A percentile compares a stretch with the other conserved stretches of the same genome.
Conservation (phyloP, 768 basidiomycete species). For the Pisolithus albus region DNA sequence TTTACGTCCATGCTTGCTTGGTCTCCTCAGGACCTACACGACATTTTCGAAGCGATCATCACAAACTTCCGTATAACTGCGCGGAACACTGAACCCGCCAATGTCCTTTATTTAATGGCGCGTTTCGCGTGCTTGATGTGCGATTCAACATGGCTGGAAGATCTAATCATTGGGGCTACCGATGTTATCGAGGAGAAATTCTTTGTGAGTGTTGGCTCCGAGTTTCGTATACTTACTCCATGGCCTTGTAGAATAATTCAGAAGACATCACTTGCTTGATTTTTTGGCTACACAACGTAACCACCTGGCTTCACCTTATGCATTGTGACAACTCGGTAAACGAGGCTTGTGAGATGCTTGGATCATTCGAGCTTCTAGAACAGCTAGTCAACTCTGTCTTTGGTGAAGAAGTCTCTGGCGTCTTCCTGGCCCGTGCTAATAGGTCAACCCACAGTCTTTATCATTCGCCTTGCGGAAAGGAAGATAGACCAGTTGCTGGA, state of each 20-base stretch:
- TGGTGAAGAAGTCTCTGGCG: constrained; percentile 41
- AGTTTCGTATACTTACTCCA: constrained; percentile 6
- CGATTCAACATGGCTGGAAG: constrained; percentile 88
- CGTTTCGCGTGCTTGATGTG: constrained; percentile 91
- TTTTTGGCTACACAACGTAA: constrained; percentile 94
- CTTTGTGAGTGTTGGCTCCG: constrained; percentile 56
- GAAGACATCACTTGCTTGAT: constrained; percentile 83
- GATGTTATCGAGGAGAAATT: constrained; percentile 89
- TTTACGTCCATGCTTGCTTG: constrained; percentile 92
- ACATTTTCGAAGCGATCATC: constrained; percentile 78
- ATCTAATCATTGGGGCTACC: constrained; percentile 83
- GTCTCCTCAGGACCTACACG: constrained; percentile 69
- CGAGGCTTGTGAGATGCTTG: constrained; percentile 75
- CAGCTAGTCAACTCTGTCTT: constrained; percentile 94
- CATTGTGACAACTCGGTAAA: constrained; percentile 76
- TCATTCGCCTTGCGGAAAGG: constrained; percentile 87
- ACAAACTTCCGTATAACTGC: constrained; percentile 64
- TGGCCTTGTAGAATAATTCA: constrained; percentile 52
- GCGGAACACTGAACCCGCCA: constrained; percentile 81
- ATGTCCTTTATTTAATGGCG: constrained; percentile 82
- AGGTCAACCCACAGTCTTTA: constrained; percentile 58
- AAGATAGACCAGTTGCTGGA: constrained; percentile 86
- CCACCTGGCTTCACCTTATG: constrained; percentile 86
- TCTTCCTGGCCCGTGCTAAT: constrained; percentile 3
- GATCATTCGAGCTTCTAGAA: constrained; percentile 79